These are phyloP conservation scores for Lentinus tigrinus DNA, from an alignment of 768 basidiomycete species.

Conservation along the genomic window DNA sequence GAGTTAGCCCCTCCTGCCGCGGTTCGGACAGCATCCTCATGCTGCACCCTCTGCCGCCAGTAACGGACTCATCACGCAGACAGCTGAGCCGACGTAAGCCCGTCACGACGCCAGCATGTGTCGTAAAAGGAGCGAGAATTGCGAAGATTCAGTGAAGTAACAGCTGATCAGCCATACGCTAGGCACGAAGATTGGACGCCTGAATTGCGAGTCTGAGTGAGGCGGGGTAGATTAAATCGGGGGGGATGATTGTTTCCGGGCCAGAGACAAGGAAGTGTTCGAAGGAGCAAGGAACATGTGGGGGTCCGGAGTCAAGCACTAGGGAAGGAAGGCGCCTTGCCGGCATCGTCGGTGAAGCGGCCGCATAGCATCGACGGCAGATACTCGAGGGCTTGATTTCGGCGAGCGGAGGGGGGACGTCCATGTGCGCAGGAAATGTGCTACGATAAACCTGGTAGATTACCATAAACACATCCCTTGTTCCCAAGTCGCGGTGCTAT, in stretches of 20 bases:
- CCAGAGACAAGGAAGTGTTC: background rate
- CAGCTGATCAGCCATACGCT: constrained; percentile 15
- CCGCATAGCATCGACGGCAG: constrained; percentile 4
- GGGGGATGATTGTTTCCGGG: background rate
- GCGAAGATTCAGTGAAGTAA: constrained; percentile 2
- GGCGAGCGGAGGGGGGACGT: background rate
- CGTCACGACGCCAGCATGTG: constrained; percentile 11
- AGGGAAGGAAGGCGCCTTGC: background rate
- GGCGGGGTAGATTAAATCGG: constrained; percentile 14
- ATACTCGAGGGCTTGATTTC: constrained; percentile 5
- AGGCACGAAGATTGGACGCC: constrained; percentile 3
- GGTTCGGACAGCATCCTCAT: background rate
- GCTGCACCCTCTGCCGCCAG: background rate
- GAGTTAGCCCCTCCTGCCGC: background rate
- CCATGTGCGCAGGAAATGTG: constrained; percentile 5
- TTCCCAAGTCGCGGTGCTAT: constrained; percentile 11
- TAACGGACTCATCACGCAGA: background rate
- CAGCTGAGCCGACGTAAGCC: constrained; percentile 12
- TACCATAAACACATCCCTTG: constrained; percentile 6
- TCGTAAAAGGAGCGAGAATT: background rate
- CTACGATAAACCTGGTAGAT: background rate
- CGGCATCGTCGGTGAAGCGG: constrained; percentile 2
- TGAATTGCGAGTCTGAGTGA: background rate
- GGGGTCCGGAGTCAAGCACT: background rate
- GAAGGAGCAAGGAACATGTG: constrained; percentile 2